Percentiles rank a stretch among this genome's conserved stretches.
These are phyloP conservation scores for Pythium insidiosum DNA, from an alignment of 352 stramenopile genomes.

Conservation along the genomic window DNA sequence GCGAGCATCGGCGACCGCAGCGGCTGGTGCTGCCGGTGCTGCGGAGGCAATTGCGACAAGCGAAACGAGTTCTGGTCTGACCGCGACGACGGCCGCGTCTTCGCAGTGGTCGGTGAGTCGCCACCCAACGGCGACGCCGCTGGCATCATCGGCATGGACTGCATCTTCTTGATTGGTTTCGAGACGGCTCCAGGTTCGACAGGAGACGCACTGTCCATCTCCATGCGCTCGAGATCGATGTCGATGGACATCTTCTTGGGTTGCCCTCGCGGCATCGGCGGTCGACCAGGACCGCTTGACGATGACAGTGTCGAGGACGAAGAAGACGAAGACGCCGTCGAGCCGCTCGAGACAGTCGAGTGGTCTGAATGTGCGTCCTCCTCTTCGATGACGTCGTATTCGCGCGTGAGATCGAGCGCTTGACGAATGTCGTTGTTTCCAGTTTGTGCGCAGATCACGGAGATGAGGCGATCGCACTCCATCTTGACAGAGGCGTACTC, in stretches of 20 bases:
- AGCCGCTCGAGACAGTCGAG: no score
- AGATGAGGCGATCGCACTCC: constrained; percentile 17
- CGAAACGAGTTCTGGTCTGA: constrained; percentile 11
- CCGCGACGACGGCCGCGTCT: not conserved
- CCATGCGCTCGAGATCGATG: constrained; percentile 10
- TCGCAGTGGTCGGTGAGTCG: not conserved
- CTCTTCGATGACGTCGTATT: constrained; percentile 7
- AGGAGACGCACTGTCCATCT: not conserved
- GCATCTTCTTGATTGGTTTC: no score
- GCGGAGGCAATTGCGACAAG: constrained; percentile 3
- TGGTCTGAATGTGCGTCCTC: constrained; percentile 19
- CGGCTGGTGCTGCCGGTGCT: constrained; percentile 1
- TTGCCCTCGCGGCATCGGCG: no score
- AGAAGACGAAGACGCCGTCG: constrained; percentile 16
- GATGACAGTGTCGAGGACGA: constrained; percentile 11
- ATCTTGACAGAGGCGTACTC: constrained; percentile 8
- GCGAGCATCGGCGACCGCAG: constrained; percentile 17
- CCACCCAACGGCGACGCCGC: not conserved
- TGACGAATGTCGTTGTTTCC: constrained; percentile 9
- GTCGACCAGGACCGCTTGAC: no score
- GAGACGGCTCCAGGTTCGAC: no score
- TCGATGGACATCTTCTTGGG: constrained; percentile 19
- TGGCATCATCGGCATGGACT: not conserved
- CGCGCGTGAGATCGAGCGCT: constrained; percentile 2
- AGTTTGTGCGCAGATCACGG: constrained; percentile 15